A percentile compares a stretch with the other conserved stretches of the same genome.
Conservation (phyloP, 345 rosid genomes). For the Dipteronia sinensis region DNA sequence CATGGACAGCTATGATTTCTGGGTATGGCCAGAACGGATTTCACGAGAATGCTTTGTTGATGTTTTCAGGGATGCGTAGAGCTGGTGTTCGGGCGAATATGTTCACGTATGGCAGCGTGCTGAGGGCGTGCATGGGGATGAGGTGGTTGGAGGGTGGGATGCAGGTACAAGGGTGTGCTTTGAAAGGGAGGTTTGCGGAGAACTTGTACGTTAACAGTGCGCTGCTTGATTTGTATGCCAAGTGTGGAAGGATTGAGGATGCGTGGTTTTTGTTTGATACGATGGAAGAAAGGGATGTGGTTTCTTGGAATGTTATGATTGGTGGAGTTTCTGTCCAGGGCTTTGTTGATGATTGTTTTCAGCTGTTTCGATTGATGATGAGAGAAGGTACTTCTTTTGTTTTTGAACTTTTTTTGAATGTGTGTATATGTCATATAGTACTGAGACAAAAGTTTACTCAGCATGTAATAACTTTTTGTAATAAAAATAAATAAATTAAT, state of each 20-base stretch:
- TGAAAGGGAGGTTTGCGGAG: conserved; percentile 48
- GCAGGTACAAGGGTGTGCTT: conserved; percentile 63
- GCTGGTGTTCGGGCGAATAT: conserved; percentile 49
- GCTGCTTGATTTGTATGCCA: conserved; percentile 61
- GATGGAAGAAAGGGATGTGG: conserved; percentile 46
- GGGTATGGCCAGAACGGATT: conserved; percentile 41
- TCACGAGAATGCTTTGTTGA: conserved; percentile 34
- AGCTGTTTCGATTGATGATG: conserved; percentile 54
- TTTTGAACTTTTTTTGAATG: conserved; percentile 14
- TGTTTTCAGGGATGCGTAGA: conserved; percentile 48
- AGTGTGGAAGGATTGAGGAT: conserved; percentile 53
- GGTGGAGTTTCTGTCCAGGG: conserved; percentile 51
- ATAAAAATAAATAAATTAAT: neutral
- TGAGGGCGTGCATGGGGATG: conserved; percentile 49
- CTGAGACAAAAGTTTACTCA: neutral
- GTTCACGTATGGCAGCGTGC: conserved; percentile 54
- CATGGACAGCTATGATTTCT: conserved; percentile 74
- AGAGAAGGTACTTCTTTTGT: conserved; percentile 50
- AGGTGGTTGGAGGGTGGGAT: conserved; percentile 45
- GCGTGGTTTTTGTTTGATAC: conserved; percentile 50
- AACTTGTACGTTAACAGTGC: conserved; percentile 58
- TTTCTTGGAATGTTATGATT: conserved; percentile 71
- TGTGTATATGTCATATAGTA: neutral
- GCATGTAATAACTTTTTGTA: neutral
- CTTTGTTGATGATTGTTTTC: conserved; percentile 41